Conservation (phyloP, 345 rosid species). For the Eucalyptus virginea region DNA sequence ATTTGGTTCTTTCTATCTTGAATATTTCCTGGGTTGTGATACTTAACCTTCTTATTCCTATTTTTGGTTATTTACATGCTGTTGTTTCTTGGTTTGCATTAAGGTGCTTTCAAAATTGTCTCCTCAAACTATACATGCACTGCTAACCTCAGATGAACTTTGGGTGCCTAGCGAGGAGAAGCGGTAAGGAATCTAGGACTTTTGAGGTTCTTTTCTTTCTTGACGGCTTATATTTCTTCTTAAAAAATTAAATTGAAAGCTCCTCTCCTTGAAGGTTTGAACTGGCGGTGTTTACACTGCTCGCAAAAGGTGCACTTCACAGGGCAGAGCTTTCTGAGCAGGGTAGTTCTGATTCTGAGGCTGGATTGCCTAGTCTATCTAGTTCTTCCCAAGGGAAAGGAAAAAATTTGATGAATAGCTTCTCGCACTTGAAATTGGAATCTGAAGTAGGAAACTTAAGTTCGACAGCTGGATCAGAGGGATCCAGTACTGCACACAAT, state of each 20-base stretch:
- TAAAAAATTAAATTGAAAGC: background rate
- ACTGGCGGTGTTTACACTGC: slow-evolving; percentile 64
- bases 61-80: background rate
- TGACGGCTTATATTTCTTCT: background rate
- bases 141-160: slow-evolving; percentile 88
- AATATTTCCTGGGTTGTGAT: background rate
- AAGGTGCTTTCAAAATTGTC: slow-evolving; percentile 94
- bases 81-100: background rate
- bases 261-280: slow-evolving; percentile 56
- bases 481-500: slow-evolving; percentile 17
- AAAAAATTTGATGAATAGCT: slow-evolving; percentile 27
- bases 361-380: slow-evolving; percentile 20
- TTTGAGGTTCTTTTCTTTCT: background rate
- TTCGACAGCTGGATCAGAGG: slow-evolving; percentile 30
- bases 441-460: slow-evolving; percentile 40
- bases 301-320: slow-evolving; percentile 55
- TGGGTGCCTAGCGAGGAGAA: slow-evolving; percentile 94
- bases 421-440: slow-evolving; percentile 36
- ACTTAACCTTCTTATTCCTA: background rate
- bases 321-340: slow-evolving; percentile 45
- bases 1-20: background rate
- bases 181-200: slow-evolving; percentile 42
- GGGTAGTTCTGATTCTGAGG: slow-evolving; percentile 38
- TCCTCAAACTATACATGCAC: slow-evolving; percentile 79
- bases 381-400: slow-evolving; percentile 48